phyloP scores from a whole-genome alignment of 768 basidiomycete species.

The Russula foetens region DNA sequence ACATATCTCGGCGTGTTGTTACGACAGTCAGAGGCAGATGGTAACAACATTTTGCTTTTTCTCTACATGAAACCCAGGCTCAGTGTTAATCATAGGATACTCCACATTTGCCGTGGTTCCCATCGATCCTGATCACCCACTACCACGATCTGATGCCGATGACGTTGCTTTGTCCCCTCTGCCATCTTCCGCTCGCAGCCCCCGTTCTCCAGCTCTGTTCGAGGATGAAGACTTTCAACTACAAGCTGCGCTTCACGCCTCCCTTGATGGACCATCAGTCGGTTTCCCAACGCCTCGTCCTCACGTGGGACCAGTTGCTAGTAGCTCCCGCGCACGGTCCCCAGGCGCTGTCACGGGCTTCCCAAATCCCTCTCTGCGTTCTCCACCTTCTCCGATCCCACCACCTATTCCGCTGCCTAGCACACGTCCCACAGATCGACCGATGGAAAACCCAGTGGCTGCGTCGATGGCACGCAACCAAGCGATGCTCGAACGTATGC shows the following conservation, averaged over 20 bases:
- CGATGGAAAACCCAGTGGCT: conserved; percentile 18
- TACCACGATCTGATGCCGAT: conserved; percentile 66
- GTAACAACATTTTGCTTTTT: conserved; percentile 30
- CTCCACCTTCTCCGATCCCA: conserved; percentile 26
- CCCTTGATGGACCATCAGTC: conserved; percentile 35
- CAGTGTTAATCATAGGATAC: conserved; percentile 45
- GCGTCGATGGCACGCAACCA: conserved; percentile 21
- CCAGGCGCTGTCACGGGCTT: not conserved
- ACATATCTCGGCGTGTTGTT: conserved; percentile 81
- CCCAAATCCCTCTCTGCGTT: conserved; percentile 19
- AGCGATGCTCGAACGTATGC: conserved; percentile 19
- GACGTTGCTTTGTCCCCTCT: conserved; percentile 58
- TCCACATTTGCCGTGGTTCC: conserved; percentile 73
- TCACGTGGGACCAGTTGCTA: not conserved
- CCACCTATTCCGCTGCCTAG: too few relatives aligned
- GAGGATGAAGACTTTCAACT: conserved; percentile 86
- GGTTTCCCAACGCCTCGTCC: not conserved
- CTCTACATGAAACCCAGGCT: not conserved
- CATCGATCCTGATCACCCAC: conserved; percentile 45
- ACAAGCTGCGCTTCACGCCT: conserved; percentile 82
- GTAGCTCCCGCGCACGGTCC: not conserved
- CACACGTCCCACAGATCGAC: conserved; percentile 19
- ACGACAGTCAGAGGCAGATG: conserved; percentile 80
- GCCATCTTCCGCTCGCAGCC: conserved; percentile 28
- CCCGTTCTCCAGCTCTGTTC: conserved; percentile 28